These are phyloP conservation scores for Eucalyptus pauciflora DNA, from an alignment of 345 rosid species.

Conservation along the genomic window DNA sequence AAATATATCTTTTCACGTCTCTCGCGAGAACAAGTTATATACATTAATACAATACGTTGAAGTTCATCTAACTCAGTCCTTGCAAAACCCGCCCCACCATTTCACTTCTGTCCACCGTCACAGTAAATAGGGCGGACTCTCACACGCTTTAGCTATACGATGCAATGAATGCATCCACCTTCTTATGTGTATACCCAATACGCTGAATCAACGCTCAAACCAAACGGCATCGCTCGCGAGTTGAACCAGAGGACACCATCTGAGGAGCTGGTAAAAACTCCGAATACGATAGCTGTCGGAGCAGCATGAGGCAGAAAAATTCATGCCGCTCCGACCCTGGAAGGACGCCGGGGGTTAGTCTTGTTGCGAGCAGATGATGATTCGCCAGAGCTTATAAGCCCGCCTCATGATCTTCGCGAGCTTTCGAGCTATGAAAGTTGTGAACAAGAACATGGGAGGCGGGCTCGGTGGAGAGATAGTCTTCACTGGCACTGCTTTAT, in stretches of 20 bases:
- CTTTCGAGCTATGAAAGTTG: conserved; percentile 37
- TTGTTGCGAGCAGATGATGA: conserved; percentile 50
- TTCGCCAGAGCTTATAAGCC: conserved; percentile 45
- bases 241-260: not conserved
- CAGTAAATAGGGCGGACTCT: not conserved
- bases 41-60: not conserved
- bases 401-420: conserved; percentile 44
- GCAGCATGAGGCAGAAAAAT: not conserved
- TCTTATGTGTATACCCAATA: not conserved
- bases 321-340: not conserved
- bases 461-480: conserved; percentile 8
- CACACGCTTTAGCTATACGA: not conserved
- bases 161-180: not conserved
- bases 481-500: not conserved
- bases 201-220: not conserved
- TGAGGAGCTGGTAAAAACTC: not conserved
- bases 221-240: not conserved
- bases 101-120: not conserved
- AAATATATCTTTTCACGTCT: not conserved
- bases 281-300: not conserved
- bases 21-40: not conserved
- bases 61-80: not conserved
- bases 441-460: conserved; percentile 12
- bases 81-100: not conserved
- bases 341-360: not conserved